Percentiles rank a stretch among this genome's conserved stretches.
phyloP scores from a whole-genome alignment of 768 basidiomycete genomes.

The Mycena vitilis region DNA sequence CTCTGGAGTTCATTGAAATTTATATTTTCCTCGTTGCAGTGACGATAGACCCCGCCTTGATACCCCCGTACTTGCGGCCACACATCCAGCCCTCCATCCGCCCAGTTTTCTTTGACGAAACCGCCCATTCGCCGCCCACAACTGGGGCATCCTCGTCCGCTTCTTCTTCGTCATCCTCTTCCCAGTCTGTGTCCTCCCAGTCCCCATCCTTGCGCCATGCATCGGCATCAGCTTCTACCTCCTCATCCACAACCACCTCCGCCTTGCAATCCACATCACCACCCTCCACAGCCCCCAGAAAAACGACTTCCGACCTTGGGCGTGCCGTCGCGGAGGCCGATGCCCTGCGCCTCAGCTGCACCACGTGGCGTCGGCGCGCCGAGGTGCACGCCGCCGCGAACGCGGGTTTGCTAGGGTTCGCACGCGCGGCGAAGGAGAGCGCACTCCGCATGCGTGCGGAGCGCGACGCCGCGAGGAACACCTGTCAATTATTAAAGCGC shows the following conservation, averaged over 20 bases:
- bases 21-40: conserved; percentile 9
- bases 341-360: conserved; percentile 20
- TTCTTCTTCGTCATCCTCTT: background rate
- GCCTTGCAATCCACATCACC: background rate
- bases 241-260: background rate
- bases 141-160: background rate
- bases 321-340: conserved; percentile 9
- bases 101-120: conserved; percentile 18
- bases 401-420: conserved; percentile 22
- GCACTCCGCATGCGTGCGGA: conserved; percentile 27
- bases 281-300: background rate
- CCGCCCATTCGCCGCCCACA: background rate
- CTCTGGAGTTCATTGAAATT: background rate
- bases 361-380: conserved; percentile 29
- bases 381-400: conserved; percentile 32
- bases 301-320: conserved; percentile 5
- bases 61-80: conserved; percentile 29
- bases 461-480: conserved; percentile 17
- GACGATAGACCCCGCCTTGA: conserved; percentile 22
- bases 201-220: too few species aligned
- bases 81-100: conserved; percentile 27
- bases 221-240: too few species aligned
- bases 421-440: conserved; percentile 8
- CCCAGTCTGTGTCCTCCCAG: background rate
- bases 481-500: background rate